Evolutionary conservation across 1,284 basidiomycete species (phyloP), one percentile per base, ranked within the genome.

Genomic region (Moesziomyces sp.): DNA sequence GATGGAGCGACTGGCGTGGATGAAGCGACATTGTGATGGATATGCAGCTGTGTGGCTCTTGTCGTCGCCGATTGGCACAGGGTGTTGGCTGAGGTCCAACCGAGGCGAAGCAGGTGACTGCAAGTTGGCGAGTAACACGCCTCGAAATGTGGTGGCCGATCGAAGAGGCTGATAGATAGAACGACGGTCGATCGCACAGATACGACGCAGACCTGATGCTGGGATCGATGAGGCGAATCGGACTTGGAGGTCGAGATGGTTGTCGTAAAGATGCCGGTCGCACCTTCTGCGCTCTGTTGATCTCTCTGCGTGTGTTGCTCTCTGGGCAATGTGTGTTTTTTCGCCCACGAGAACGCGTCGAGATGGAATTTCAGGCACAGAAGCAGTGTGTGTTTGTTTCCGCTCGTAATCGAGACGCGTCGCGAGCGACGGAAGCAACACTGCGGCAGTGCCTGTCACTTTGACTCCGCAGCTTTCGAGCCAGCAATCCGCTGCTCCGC

Each of bases 1-100:
- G 67, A 54, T 74, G 67, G 46, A 70, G 67, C 60, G 72, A 74
- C 54, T 74, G 72, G 3, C 72, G 62, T 24, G 67, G 59, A 59
- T 70, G 72, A 11, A 66, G 58, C 23, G 66, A 74, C 72, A 74
- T 74, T 46, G 7, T 23, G 42, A n/a, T 47, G 49, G 23, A 21
- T 26, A 8, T n/a, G 40, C 42, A 23, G 28, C 35, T 30, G 14
- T 24, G 49, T 21, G 16, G 46, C 14, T 51, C 28, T 18, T 14
- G 26, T 14, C n/a, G 24, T 35, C 7, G 14, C 14, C 13, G 30
- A 24, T 46, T 5, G 26, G 51, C 34, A 11, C 5, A 24, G n/a
- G 18, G n/a, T 18, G 10, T 3, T 35, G 34, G 34, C 14, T 5
- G 16, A 16, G 16, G 16, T 38, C 35, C 10, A 16, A 18, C 35